Evolutionary conservation across 169 alveolate species (phyloP), one percentile per base, ranked within the genome.

Genomic region (Plasmodium malariae): DNA sequence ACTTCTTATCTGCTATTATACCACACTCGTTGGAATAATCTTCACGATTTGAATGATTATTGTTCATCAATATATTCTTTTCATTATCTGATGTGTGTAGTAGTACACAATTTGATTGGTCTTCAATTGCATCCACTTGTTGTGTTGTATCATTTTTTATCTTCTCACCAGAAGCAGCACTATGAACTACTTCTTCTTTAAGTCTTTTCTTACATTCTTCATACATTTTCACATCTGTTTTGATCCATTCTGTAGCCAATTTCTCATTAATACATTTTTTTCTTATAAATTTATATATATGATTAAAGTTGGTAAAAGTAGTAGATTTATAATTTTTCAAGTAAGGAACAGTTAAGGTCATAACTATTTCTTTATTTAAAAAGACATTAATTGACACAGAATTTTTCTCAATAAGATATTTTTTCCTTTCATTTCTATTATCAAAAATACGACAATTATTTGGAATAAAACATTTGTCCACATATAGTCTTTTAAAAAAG

Each of bases 281-380:
- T 37, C 70, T 45, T 3, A 78, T 63, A 48, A 78, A 78, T 40
- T 63, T 78, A 30, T 78, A 78, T 3, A 78, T 63, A 37, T 78
- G 89, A 48, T 78, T 78, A 63, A 78, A 78, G 48, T 78, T 78
- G 9, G 73, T 78, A 40, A 78, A 78, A 0, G 89, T 65, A 3
- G 89, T 78, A 2, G 89, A 78, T 63, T 78, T 78, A 28, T 78
- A 78, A 78, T 78, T 78, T 40, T 78, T 78, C 51, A 78, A 45
- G 34, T 78, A 78, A 12, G 89, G 89, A 0, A 78, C 57, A 14
- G 36, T 62, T 69, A 78, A 63, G 17, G 89, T 78, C 89, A 78
- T 62, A 5, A 78, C 32, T 9, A 78, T 60, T 63, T 78, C 89
- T 2, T 68, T 48, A 24, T 63, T 54, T 32, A n/a, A 34, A 19